Base-by-base conservation (phyloP, 805 yeast genomes). In the Diddensiella santjacobensis region DNA sequence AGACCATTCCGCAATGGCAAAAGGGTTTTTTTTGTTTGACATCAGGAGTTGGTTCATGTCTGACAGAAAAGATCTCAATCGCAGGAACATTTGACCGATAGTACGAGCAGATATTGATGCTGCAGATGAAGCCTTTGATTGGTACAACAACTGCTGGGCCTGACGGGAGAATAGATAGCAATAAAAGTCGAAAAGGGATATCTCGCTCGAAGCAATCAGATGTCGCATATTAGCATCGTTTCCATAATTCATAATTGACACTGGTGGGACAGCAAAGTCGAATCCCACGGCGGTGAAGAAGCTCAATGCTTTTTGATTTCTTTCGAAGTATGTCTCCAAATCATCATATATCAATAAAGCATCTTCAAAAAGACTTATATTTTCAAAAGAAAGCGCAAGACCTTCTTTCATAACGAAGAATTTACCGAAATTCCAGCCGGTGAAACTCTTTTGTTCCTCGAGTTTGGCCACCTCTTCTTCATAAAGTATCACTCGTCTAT, bases 311-410 rank as follows among this genome's bases (percentile, higher is more conserved):
- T 38, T 47, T 48, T 56, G 50, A 11, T 44, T 45, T 23, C 41
- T 40, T 24, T 61, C 56, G 24, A 70, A 69, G 4, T 64, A 53
- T 1, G 56, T 49, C 15, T 71, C 70, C 3, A 85, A 56, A 23
- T 68, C 69, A 26, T 76, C 74, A 53, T 79, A 83, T 19, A 75
- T 72, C 2, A 61, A 65, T 30, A 83, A 60, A 0, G 91, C 74
- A 45, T 85, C 90, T 22, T 82, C 84, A 22, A 71, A 64, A 20
- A 84, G 72, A 22, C 74, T 73, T 67, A 87, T 71, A 40, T 75
- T 75, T 47, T 75, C 76, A 48, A 78, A 72, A 2, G 79, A 69
- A 26, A 72, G 63, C 0, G 83, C 83, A 38, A 81, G 61, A 4
- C 74, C 72, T 46, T 80, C 78, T 50, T 74, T 73, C 52, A 71